Evolutionary conservation across 305 asterid species (phyloP).

Genomic region (Rubia tinctorum): DNA sequence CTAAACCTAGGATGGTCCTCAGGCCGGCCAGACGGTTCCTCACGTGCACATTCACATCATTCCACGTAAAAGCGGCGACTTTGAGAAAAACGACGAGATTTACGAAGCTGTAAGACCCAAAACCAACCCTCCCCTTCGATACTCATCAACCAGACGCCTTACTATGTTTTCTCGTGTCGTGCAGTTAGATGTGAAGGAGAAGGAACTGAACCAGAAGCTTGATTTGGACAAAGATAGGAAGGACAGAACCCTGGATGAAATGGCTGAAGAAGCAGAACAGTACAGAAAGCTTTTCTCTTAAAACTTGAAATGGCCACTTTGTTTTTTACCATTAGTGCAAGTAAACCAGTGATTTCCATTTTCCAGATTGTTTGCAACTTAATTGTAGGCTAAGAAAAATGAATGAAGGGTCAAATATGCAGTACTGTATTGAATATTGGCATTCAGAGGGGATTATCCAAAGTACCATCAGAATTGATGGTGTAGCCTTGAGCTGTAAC

Average conservation of each 20-base stretch:
- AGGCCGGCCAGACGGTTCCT: constrained; percentile 92
- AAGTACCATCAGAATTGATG: constrained; percentile 11
- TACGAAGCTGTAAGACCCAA: constrained; percentile 77
- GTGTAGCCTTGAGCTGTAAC: constrained; percentile 19
- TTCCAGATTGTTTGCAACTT: constrained; percentile 2
- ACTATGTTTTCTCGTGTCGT: neutral
- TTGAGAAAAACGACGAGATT: constrained; percentile 87
- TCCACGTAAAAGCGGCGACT: constrained; percentile 81
- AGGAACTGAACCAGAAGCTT: constrained; percentile 76
- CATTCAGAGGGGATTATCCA: neutral
- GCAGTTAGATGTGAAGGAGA: constrained; percentile 86
- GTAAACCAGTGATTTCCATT: neutral
- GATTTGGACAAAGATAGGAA: constrained; percentile 87
- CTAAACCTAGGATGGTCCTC: constrained; percentile 78
- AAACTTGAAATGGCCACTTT: neutral
- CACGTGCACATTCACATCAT: constrained; percentile 92
- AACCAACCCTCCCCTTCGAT: constrained; percentile 2
- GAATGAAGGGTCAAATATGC: neutral
- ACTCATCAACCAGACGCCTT: constrained; percentile 2
- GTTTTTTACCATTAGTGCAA: neutral
- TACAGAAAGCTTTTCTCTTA: constrained; percentile 68
- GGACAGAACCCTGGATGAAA: constrained; percentile 82
- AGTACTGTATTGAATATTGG: neutral
- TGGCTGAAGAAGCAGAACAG: constrained; percentile 79
- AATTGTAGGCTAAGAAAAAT: constrained; percentile 8